Base-by-base conservation (phyloP, 768 basidiomycete species). In the Leccinum boreale region DNA sequence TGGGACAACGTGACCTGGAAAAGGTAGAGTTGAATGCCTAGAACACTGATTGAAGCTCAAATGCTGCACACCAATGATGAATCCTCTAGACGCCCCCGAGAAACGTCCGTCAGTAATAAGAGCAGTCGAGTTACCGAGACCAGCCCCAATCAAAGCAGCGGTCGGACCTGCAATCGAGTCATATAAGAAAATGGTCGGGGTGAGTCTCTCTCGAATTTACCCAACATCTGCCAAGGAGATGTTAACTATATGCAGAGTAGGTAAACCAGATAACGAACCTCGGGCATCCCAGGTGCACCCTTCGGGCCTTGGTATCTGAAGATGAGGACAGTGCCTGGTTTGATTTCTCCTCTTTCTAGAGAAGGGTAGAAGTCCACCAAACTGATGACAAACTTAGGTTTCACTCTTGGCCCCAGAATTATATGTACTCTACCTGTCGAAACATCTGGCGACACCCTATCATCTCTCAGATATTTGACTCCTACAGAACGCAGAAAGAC, bases 261-360 rank as follows among this genome's bases (percentile, higher is more conserved):
- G 23, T n/a, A 29, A 19, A 46, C 19, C 26, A 52, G 51, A 46
- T 29, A 11, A 52, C 68, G 36, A 55, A 83, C 83, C 77, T 94
- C 92, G 9, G 92, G 92, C 91, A 92, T 93, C 23, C 92, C 92
- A 26, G 91, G 93, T n/a, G 84, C 92, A 26, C 92, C 92, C 70
- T 90, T 92, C 1, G 93, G 92, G 12, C 92, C 92, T 74, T 90
- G 89, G 71, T 94, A 94, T 58, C 92, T 81, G 77, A 94, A 87
- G 47, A 94, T 85, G 57, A 93, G 76, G 42, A 90, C 84, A 69
- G 76, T 87, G 0, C 92, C 92, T 3, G 85, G 74, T 62, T 80
- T 89, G 67, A 94, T 85, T 66, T 91, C 85, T 12, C 90, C 88
- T 3, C 77, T 81, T 67, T 83, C 84, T 28, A 94, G 81, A 8